Evolutionary conservation across 768 basidiomycete genomes (phyloP), one percentile per base, ranked within the genome.

Genomic region (Boletus eberwhitei): DNA sequence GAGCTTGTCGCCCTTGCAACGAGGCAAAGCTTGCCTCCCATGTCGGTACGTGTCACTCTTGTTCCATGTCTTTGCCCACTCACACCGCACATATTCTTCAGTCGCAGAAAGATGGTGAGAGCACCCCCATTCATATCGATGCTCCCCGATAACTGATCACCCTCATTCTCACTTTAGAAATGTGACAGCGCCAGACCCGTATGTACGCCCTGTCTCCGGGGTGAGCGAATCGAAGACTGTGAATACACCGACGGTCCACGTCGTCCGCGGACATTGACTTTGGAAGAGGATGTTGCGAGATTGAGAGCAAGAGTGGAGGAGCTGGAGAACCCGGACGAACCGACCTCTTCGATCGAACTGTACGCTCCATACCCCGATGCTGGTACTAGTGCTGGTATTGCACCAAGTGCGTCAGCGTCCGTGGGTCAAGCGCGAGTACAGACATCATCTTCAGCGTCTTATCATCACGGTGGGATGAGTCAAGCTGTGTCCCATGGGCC

Each of bases 191-290:
- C 64, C 4, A 81, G 81, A 53, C 87, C 87, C 2, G 71, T 79
- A 11, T 89, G 87, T 65, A 80, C 81, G 2, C 86, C 83, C 39
- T 89, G 87, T 71, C 67, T 72, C 22, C 71, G 75, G 8, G 79
- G 82, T 24, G 81, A 84, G 36, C 80, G 84, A 54, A 76, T 76
- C 26, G 85, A 85, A 50, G 84, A 84, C 31, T 89, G 87, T 66
- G 86, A 88, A 70, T 89, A 87, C 66, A 75, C 81, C 7, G 86
- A 88, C 61, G 83, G 81, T 6, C 78, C 77, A 32, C 79, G 79
- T 40, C 79, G 83, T 54, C 82, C 87, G 19, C 73, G 79, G 51
- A 86, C 81, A 4, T 77, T 84, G 61, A 73, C 76, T 5, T 68
- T 88, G 19, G 84, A 86, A 64, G 84, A 85, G 36, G 78, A 82